phyloP scores from a whole-genome alignment of 805 yeast species.

The Pichia californica region DNA sequence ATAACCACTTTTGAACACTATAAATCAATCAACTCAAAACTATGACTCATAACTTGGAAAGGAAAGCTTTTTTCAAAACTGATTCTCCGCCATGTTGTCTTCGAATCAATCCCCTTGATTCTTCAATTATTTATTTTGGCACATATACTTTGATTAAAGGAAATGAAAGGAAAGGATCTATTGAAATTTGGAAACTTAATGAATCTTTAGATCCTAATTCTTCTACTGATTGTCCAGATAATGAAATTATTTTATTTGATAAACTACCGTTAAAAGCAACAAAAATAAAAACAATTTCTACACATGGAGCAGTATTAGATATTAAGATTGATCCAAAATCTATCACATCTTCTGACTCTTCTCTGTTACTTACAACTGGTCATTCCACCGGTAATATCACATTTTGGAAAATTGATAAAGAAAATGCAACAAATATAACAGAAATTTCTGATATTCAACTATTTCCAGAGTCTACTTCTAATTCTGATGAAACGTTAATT shows the following conservation, averaged over 20 bases:
- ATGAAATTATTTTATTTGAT: not conserved
- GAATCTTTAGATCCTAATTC: not conserved
- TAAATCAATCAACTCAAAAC: not conserved
- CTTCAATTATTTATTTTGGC: conserved; percentile 53
- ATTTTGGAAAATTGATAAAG: conserved; percentile 46
- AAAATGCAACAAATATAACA: conserved; percentile 16
- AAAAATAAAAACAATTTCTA: conserved; percentile 20
- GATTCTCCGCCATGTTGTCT: conserved; percentile 81
- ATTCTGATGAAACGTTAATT: conserved; percentile 37
- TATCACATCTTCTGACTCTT: conserved; percentile 27
- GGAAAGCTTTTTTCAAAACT: conserved; percentile 34
- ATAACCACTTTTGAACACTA: not conserved
- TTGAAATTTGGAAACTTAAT: conserved; percentile 34
- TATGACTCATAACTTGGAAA: conserved; percentile 9
- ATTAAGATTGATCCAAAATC: conserved; percentile 52
- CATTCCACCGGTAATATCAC: conserved; percentile 76
- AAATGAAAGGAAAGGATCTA: conserved; percentile 58
- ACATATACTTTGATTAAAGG: conserved; percentile 68
- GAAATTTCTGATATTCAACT: conserved; percentile 34
- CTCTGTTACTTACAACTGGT: conserved; percentile 45
- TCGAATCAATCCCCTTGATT: conserved; percentile 47
- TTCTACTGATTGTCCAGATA: conserved; percentile 8
- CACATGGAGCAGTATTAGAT: conserved; percentile 70
- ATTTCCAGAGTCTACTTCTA: conserved; percentile 32
- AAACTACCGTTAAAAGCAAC: not conserved